Base-by-base conservation (phyloP, 2,329 filamentous ascomycete genomes). In the Falciphora oryzae region DNA sequence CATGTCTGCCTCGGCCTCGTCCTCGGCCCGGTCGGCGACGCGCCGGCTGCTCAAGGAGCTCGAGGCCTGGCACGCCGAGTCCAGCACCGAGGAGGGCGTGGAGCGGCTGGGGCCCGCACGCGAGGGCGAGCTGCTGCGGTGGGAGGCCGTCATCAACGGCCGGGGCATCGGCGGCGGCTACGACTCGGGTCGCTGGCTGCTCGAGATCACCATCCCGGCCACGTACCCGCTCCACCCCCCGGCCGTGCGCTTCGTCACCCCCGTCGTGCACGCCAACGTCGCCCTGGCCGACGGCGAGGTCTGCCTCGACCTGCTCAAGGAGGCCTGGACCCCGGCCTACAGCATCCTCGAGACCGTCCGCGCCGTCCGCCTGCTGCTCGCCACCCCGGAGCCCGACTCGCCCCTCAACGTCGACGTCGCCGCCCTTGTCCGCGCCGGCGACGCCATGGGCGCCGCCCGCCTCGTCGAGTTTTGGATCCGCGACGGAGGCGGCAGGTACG, bases 321-420 rank as follows among this genome's bases (percentile, higher is more conserved):
- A 89, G 64, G 84, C 84, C 25, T 98, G 94, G 94, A 90, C 91
- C 66, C 91, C 93, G 1, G 88, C 92, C 25, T 95, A 97, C 76
- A 93, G 89, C 57, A 83, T 98, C 27, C 84, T 89, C 50, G 85
- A 89, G 71, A 90, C 89, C 67, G 79, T 94, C 71, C 88, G 90
- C 70, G 87, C 87, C 60, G 84, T 94, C 68, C 85, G 90, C 69
- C 84, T 90, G 79, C 80, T 95, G 70, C 79, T 92, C 65, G 81
- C 78, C 31, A 86, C 82, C 67, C 89, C 90, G 1, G 91, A 88
- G 74, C 83, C 86, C 60, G 90, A 94, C 72, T 89, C 84, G 69
- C 91, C 91, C 70, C 79, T 95, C 67, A 93, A 93, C 75, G 84
- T 95, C 31, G 91, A 95, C 75, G 82, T 92, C 38, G 91, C 91